phyloP scores from a whole-genome alignment of 805 yeast species.

The Hanseniaspora meyeri region DNA sequence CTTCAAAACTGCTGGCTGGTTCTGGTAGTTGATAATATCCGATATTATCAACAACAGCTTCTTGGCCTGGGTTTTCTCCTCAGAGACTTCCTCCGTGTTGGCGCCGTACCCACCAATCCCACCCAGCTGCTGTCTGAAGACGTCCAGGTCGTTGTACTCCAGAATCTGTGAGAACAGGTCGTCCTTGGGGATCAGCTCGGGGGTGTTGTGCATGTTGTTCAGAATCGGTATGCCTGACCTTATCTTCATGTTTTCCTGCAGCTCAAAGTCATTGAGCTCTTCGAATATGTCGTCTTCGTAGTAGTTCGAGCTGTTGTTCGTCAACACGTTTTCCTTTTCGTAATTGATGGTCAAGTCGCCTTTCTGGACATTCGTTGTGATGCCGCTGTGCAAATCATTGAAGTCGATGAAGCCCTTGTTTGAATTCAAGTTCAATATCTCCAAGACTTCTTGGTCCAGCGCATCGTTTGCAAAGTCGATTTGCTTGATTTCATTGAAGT shows the following conservation, averaged over 20 bases:
- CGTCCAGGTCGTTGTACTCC: slow-evolving; percentile 10
- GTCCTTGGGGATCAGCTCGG: not conserved
- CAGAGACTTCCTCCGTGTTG: not conserved
- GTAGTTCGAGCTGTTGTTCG: not conserved
- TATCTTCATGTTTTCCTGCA: slow-evolving; percentile 28
- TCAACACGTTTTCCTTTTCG: not conserved
- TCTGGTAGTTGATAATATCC: slow-evolving; percentile 2
- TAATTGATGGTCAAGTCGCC: slow-evolving; percentile 2
- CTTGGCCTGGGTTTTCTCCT: slow-evolving; percentile 4
- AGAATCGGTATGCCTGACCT: slow-evolving; percentile 12
- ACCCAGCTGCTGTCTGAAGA: slow-evolving; percentile 13
- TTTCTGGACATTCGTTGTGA: not conserved
- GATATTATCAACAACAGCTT: slow-evolving; percentile 2
- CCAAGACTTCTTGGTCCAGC: slow-evolving; percentile 12
- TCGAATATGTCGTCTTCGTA: slow-evolving; percentile 32
- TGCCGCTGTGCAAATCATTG: slow-evolving; percentile 4
- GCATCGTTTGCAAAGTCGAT: slow-evolving; percentile 8
- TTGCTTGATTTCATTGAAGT: not conserved
- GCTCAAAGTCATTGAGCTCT: slow-evolving; percentile 52
- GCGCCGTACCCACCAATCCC: slow-evolving; percentile 14
- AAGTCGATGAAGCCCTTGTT: slow-evolving; percentile 1
- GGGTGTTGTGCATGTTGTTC: slow-evolving; percentile 11
- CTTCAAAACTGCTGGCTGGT: slow-evolving; percentile 1
- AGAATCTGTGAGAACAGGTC: slow-evolving; percentile 4
- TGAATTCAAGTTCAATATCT: slow-evolving; percentile 1